Evolutionary conservation across 768 basidiomycete species (phyloP).

Genomic region (Asterophora parasitica): DNA sequence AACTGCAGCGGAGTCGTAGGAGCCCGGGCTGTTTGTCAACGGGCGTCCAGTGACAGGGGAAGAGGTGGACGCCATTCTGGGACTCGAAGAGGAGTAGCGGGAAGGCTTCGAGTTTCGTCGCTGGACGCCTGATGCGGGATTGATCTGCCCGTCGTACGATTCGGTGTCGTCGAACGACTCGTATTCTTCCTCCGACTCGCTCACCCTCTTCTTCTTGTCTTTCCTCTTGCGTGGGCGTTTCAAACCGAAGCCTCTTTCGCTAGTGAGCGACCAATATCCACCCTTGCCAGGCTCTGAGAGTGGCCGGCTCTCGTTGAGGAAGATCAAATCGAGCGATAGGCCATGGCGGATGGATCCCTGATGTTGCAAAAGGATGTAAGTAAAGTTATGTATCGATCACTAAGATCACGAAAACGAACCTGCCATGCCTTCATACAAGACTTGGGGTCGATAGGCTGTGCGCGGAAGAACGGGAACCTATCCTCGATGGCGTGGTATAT

Average conservation of each 20-base stretch:
- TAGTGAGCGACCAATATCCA: conserved; percentile 55
- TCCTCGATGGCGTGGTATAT: conserved; percentile 54
- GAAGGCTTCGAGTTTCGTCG: neutral
- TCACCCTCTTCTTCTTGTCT: conserved; percentile 17
- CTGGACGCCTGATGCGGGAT: conserved; percentile 1
- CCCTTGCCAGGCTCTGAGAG: conserved; percentile 71
- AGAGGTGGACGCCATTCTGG: neutral
- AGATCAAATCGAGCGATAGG: conserved; percentile 47
- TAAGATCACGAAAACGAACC: conserved; percentile 34
- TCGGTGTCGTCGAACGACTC: conserved; percentile 20
- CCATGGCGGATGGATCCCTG: conserved; percentile 42
- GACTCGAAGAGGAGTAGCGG: neutral
- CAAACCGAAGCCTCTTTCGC: conserved; percentile 60
- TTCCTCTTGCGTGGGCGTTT: conserved; percentile 33
- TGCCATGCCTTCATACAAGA: conserved; percentile 42
- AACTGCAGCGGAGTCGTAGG: neutral
- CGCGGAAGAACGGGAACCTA: conserved; percentile 52
- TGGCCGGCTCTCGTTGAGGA: conserved; percentile 48
- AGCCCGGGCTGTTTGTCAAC: neutral
- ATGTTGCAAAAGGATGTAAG: neutral
- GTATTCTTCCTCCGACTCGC: conserved; percentile 18
- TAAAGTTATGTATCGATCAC: neutral
- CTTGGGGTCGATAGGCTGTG: conserved; percentile 31
- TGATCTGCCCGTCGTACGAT: neutral
- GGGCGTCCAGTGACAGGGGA: neutral